These are phyloP conservation scores for Ceratocystis eucalypticola DNA, from an alignment of 2,329 filamentous ascomycete species.

Conservation along the genomic window DNA sequence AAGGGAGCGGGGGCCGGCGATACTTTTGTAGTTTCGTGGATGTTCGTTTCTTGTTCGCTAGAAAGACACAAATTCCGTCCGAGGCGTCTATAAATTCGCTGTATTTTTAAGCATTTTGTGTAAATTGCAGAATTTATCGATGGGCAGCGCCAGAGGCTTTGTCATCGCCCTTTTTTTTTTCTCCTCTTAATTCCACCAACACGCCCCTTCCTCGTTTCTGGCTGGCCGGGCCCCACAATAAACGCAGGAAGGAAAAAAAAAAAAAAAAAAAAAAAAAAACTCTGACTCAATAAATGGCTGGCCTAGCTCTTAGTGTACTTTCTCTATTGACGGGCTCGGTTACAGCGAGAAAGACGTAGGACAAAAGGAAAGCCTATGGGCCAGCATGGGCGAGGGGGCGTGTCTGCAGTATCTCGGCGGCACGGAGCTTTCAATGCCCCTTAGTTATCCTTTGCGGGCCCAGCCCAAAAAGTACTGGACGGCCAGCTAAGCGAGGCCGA, in stretches of 20 bases:
- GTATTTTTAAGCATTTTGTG: background rate
- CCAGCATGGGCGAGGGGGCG: background rate
- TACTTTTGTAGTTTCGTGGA: conserved; percentile 2
- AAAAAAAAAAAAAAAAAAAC: conserved; percentile 6
- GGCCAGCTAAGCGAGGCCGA: background rate
- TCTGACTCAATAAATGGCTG: background rate
- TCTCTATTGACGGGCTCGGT: background rate
- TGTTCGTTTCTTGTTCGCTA: background rate
- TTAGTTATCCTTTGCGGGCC: background rate
- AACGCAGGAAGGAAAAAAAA: background rate
- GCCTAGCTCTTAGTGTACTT: too few relatives aligned
- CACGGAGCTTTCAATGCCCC: background rate
- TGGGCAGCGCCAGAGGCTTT: background rate
- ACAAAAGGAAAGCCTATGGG: background rate
- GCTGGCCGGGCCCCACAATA: background rate
- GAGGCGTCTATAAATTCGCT: background rate
- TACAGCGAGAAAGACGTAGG: background rate
- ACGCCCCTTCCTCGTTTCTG: background rate
- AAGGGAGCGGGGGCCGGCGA: conserved; percentile 2
- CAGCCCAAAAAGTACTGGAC: background rate
- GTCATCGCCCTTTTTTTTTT: background rate
- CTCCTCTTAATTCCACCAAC: background rate
- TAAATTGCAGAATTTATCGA: background rate
- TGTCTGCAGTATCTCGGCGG: background rate
- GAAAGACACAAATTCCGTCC: background rate